These are phyloP conservation scores for Cytospora paraplurivora DNA, from an alignment of 2,329 filamentous ascomycete species.

Conservation along the genomic window DNA sequence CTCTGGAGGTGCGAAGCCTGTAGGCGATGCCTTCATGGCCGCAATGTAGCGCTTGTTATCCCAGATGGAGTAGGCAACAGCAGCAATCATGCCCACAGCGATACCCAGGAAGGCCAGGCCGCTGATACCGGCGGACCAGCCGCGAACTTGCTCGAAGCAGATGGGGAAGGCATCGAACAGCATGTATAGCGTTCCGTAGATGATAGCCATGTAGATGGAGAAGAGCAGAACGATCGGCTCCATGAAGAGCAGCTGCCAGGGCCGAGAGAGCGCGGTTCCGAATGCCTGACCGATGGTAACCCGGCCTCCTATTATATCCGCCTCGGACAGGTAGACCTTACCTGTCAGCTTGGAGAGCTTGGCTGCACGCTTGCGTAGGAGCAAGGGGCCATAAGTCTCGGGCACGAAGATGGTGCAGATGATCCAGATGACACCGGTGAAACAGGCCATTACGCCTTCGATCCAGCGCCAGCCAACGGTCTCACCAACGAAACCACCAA, in stretches of 20 bases:
- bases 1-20: conserved; percentile 63
- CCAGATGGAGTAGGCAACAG: conserved; percentile 53
- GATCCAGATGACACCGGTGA: conserved; percentile 62
- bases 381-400: conserved; percentile 61
- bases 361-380: conserved; percentile 55
- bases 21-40: conserved; percentile 43
- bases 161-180: conserved; percentile 60
- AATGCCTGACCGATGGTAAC: conserved; percentile 52
- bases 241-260: conserved; percentile 65
- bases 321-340: conserved; percentile 56
- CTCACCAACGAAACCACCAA: conserved; percentile 64
- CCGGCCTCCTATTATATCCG: conserved; percentile 48
- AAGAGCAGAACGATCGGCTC: conserved; percentile 69
- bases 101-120: conserved; percentile 67
- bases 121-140: conserved; percentile 60
- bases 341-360: conserved; percentile 55
- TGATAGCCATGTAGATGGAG: conserved; percentile 64
- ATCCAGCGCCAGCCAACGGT: conserved; percentile 66
- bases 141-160: conserved; percentile 60
- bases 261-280: conserved; percentile 59
- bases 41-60: conserved; percentile 57
- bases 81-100: conserved; percentile 62
- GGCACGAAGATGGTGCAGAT: conserved; percentile 53
- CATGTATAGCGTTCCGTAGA: conserved; percentile 58
- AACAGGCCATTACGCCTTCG: conserved; percentile 62